Evolutionary conservation across 164 flowering plant genomes (phyloP).

Genomic region (Tetrastigma voinierianum): DNA sequence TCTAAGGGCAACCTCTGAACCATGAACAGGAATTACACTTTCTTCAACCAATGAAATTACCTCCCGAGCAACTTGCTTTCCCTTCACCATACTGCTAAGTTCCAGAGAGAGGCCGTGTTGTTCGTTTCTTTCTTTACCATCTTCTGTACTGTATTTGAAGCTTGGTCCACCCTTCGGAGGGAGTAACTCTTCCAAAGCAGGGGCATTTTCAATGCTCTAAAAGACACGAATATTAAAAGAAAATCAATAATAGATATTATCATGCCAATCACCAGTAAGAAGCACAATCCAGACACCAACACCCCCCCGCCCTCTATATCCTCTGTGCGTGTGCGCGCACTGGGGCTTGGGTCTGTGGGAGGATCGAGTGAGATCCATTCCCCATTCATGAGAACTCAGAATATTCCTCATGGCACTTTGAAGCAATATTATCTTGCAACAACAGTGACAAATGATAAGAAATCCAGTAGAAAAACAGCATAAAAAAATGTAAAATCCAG

Average conservation of each 20-base stretch:
- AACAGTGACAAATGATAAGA: no score
- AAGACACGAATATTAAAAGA: not conserved
- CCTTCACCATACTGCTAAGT: conserved; percentile 79
- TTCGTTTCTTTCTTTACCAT: conserved; percentile 49
- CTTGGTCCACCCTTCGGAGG: conserved; percentile 81
- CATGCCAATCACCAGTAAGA: not conserved
- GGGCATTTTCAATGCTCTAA: conserved; percentile 91
- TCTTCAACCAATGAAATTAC: conserved; percentile 86
- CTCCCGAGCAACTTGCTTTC: conserved; percentile 65
- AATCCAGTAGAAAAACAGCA: no score
- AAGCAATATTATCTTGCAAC: no score
- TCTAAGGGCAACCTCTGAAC: conserved; percentile 56
- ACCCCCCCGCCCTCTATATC: no score
- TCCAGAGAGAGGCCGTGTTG: conserved; percentile 55
- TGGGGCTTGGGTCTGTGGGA: no score
- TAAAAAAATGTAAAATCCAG: no score
- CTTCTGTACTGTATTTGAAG: conserved; percentile 60
- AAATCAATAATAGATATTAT: conserved; percentile 1
- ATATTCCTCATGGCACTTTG: no score
- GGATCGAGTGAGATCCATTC: no score
- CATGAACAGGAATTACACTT: conserved; percentile 68
- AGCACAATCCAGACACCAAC: not conserved
- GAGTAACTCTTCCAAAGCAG: conserved; percentile 87
- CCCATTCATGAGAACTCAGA: no score
- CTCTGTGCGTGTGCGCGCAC: no score